Evolutionary conservation across 225 moss, liverwort and hornwort genomes (phyloP).

Genomic region (Asterella californica): DNA sequence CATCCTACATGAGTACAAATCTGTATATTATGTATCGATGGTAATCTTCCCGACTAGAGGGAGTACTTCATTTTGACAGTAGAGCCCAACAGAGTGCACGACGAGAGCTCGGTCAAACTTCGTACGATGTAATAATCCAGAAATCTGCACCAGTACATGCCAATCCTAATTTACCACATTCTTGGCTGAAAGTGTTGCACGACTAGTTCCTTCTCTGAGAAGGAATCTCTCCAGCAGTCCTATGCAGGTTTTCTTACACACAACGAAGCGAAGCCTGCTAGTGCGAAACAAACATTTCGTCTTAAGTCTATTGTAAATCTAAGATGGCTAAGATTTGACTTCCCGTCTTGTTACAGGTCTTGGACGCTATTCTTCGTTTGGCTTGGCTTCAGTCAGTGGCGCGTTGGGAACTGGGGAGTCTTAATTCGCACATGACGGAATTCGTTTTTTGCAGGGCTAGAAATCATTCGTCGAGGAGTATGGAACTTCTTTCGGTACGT

Average conservation of each 20-base stretch:
- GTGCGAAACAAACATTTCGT: too few relatives aligned
- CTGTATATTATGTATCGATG: constrained; percentile 67
- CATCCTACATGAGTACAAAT: constrained; percentile 52
- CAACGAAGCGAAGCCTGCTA: too few relatives aligned
- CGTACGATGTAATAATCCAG: too few relatives aligned
- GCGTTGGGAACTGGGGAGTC: constrained; percentile 54
- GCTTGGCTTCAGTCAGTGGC: constrained; percentile 74
- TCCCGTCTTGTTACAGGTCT: constrained; percentile 31
- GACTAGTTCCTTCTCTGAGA: too few relatives aligned
- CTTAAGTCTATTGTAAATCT: neutral
- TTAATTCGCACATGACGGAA: constrained; percentile 56
- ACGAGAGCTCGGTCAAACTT: too few relatives aligned
- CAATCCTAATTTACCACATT: too few relatives aligned
- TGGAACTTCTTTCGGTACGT: constrained; percentile 77
- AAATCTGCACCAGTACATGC: too few relatives aligned
- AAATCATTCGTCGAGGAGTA: constrained; percentile 65
- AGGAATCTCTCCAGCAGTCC: too few relatives aligned
- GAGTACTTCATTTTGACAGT: neutral
- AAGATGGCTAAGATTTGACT: neutral
- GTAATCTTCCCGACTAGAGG: constrained; percentile 26
- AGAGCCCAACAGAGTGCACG: too few relatives aligned
- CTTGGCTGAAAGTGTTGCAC: too few relatives aligned
- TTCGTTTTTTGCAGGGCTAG: constrained; percentile 63
- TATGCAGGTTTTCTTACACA: too few relatives aligned
- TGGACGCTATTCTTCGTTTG: constrained; percentile 52